Evolutionary conservation across 106 monocot genomes (phyloP).

Genomic region (Amphibolis antarctica): DNA sequence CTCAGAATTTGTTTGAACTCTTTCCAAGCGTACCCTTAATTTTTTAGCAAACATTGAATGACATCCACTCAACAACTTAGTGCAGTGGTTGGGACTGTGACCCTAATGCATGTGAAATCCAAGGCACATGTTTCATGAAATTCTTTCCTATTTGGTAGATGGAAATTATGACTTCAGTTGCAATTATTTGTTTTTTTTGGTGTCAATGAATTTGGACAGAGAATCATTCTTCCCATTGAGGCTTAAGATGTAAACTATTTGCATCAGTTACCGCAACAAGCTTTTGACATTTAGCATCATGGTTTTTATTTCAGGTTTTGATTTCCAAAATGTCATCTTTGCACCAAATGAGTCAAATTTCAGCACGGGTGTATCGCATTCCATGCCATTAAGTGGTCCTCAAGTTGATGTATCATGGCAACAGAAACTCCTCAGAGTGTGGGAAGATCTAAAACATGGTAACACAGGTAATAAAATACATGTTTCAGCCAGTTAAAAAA

Average conservation of each 20-base stretch:
- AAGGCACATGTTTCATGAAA: too few relatives aligned
- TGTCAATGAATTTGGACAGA: too few relatives aligned
- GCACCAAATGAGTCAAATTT: constrained; percentile 53
- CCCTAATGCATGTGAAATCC: too few relatives aligned
- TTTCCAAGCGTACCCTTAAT: too few relatives aligned
- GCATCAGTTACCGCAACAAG: background rate
- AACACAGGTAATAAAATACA: constrained; percentile 3
- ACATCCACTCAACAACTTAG: too few relatives aligned
- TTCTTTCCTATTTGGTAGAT: too few relatives aligned
- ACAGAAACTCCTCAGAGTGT: constrained; percentile 39
- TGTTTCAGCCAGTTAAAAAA: background rate
- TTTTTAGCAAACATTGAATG: too few relatives aligned
- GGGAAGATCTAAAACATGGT: constrained; percentile 58
- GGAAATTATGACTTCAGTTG: too few relatives aligned
- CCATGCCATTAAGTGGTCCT: constrained; percentile 28
- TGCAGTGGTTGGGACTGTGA: too few relatives aligned
- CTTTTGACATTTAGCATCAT: background rate
- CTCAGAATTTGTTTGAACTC: too few relatives aligned
- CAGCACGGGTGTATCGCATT: constrained; percentile 37
- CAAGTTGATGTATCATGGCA: constrained; percentile 65
- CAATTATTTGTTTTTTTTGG: too few relatives aligned
- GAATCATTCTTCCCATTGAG: background rate
- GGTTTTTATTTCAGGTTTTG: constrained; percentile 33
- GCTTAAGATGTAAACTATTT: background rate
- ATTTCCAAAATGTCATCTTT: constrained; percentile 75